Evolutionary conservation across 192 early-diverging fungal species (phyloP), one percentile per base, ranked within the genome.

Genomic region (Coemansia sp.): DNA sequence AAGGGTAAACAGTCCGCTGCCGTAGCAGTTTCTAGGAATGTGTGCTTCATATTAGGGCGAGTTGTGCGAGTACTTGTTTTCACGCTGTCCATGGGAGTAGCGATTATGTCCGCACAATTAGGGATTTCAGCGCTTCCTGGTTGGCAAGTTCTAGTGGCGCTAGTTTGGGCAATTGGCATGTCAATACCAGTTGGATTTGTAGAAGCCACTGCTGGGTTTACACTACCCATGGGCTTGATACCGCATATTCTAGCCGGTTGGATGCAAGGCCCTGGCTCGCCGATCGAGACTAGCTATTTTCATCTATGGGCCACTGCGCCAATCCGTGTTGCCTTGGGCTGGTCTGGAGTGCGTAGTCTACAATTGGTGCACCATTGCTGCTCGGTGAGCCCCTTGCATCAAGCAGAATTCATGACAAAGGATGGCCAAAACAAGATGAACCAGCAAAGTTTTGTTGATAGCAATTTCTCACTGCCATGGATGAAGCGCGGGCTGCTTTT

Each of bases 281-380:
- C 78, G 13, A 71, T 80, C 45, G 78, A 80, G 42, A 80, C 72
- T 4, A 75, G 78, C 33, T 80, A 80, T 62, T 80, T 75, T 50
- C 73, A 80, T 33, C 62, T 80, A 2, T 80, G 78, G 78, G 73
- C 78, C 34, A 80, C 78, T 6, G 73, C 60, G 10, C 78, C 78
- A 0, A 71, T 72, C n/a, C 72, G 66, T n/a, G 69, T 75, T 0
- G 78, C 78, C 3, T 56, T 80, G 0, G 78, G 78, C 16, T 80
- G 78, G 78, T 66, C 78, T 5, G 78, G 78, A 16, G 78, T 80
- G 13, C 69, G 78, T n/a, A 69, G 78, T 38, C 66, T 69, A 47
- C 78, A 80, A 64, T 73, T 80, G 8, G 77, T 39, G 1, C 47
- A 79, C 53, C 68, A 68, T 43, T 74, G 77, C 62, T 74, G 64